Base-by-base conservation (phyloP, 805 yeast species). In the Saccharomycopsis fermentans region DNA sequence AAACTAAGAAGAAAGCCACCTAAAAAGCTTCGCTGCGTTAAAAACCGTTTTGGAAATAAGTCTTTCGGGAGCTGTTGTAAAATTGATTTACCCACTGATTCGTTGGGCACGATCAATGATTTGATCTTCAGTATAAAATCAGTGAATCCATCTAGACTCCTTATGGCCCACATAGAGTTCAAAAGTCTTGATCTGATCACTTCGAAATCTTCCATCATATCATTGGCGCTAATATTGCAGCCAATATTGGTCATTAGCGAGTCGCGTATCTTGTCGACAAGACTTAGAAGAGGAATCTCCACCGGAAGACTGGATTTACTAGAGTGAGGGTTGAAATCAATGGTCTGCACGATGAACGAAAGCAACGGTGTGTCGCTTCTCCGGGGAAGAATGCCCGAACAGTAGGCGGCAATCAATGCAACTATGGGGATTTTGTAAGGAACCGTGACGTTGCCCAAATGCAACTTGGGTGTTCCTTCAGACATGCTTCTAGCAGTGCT, bases 391-490 rank as follows among this genome's bases (percentile, higher is more conserved):
- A 67, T 66, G 8, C 73, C 73, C 12, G 73, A 66, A 52, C 81
- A 73, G 63, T 80, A 79, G 0, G 77, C 77, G 16, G 74, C 74
- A 4, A 82, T 73, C 14, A 84, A 65, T 2, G 77, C 68, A 9
- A 82, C 64, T 0, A 82, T 63, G 1, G 83, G 79, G 0, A 84
- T 68, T 62, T 80, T 81, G 58, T 80, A 76, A 0, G 87, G 82
- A 21, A 43, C 5, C 85, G 78, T 29, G 83, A 63, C 0, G 72
- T 65, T 2, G 76, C 73, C 29, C 14, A 43, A 21, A 26, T 43
- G 24, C 29, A 43, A 43, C n/a, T 43, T 43, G 27, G 50, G 50
- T 12, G 29, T 43, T 21, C 29, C 50, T 6, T 43, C 50, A 43
- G 29, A 21, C 50, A 43, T 43, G 19, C 43, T 37, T 37, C 9